Evolutionary conservation across 2,329 filamentous ascomycete genomes (phyloP).

Genomic region (Pleoardoris graminearum): DNA sequence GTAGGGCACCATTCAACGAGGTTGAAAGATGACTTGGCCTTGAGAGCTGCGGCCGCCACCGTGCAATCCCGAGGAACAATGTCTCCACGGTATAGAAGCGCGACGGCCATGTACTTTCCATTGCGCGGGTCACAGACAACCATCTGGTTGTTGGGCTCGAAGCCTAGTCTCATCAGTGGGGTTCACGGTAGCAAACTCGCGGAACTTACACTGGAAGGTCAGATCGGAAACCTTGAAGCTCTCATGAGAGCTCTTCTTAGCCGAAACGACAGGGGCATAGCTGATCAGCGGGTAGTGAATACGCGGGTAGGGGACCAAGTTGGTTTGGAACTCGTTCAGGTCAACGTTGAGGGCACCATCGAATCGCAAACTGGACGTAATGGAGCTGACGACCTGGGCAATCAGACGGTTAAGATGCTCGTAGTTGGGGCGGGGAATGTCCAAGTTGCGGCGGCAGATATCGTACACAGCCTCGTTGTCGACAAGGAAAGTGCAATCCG

Average conservation of each 20-base stretch:
- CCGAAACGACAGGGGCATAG: constrained; percentile 72
- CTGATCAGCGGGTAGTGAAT: constrained; percentile 76
- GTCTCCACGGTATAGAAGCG: constrained; percentile 72
- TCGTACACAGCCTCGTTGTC: constrained; percentile 77
- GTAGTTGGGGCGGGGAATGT: constrained; percentile 69
- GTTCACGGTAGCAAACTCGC: constrained; percentile 7
- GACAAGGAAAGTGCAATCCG: constrained; percentile 77
- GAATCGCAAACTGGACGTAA: constrained; percentile 72
- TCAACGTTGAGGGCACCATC: constrained; percentile 75
- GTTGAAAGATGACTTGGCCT: constrained; percentile 73
- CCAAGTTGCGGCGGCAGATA: constrained; percentile 72
- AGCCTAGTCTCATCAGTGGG: constrained; percentile 56
- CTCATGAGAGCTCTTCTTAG: constrained; percentile 79
- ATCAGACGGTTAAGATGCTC: constrained; percentile 75
- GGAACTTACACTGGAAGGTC: constrained; percentile 66
- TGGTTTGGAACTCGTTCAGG: constrained; percentile 78
- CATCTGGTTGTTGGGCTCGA: constrained; percentile 80
- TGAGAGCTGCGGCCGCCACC: constrained; percentile 67
- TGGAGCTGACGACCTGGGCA: constrained; percentile 74
- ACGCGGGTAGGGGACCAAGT: constrained; percentile 72
- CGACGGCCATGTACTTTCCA: constrained; percentile 77
- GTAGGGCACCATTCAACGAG: constrained; percentile 76
- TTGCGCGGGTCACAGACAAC: constrained; percentile 74
- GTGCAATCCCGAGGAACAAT: constrained; percentile 72
- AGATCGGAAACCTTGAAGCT: constrained; percentile 83